These are phyloP conservation scores for Hemileccinum rubropunctum DNA, from an alignment of 768 basidiomycete genomes.

Conservation along the genomic window DNA sequence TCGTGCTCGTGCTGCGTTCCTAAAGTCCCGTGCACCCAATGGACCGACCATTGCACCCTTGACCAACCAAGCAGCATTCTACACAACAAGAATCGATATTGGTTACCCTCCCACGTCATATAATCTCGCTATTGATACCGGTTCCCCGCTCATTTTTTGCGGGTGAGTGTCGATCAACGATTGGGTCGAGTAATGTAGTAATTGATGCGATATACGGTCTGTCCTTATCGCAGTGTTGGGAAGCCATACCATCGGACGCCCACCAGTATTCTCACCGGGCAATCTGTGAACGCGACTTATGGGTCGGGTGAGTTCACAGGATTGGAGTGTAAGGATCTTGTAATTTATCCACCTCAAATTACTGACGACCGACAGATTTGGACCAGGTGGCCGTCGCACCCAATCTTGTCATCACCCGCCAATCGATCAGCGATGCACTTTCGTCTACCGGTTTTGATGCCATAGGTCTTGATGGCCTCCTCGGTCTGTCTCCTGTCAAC, in stretches of 20 bases:
- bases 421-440: not conserved
- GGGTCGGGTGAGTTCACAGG: not conserved
- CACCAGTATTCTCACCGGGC: not conserved
- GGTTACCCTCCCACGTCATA: not conserved
- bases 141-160: not conserved
- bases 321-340: not conserved
- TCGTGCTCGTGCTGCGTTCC: not conserved
- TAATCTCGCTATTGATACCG: not conserved
- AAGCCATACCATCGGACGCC: not conserved
- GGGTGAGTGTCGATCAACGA: not conserved
- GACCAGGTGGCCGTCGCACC: slow-evolving; percentile 1
- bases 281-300: not conserved
- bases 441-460: not conserved
- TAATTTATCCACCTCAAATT: not conserved
- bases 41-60: not conserved
- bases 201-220: not conserved
- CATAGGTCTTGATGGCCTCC: not conserved
- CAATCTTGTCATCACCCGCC: not conserved
- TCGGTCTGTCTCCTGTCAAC: not conserved
- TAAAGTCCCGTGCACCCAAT: not conserved
- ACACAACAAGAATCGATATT: not conserved
- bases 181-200: not conserved
- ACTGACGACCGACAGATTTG: not conserved
- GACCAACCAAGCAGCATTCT: not conserved
- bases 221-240: not conserved